Evolutionary conservation across 2,329 filamentous ascomycete species (phyloP), one percentile per base, ranked within the genome.

Genomic region (Onygena corvina): DNA sequence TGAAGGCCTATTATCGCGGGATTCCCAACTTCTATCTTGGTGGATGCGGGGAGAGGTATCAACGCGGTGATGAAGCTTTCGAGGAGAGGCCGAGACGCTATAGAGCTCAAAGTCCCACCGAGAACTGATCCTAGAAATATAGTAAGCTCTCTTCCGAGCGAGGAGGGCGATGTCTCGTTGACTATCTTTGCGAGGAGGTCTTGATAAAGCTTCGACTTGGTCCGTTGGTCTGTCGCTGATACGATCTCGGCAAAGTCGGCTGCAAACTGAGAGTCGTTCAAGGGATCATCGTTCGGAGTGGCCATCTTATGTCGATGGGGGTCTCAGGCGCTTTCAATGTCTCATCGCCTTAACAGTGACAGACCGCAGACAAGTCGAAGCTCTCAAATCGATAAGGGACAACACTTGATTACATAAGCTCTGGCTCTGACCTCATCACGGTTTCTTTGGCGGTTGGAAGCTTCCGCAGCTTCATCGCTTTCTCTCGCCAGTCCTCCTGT

Each of bases 11-110:
- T 69, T 35, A 94, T 76, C n/a, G 86, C 77, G 62, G 84, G 79
- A 59, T 78, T 75, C 58, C 85, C 88, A 42, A 88, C 83, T 56
- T 81, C 77, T 59, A 94, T 83, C 68, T 83, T 83, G 53, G 82
- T 71, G 52, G 84, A 78, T 12, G 68, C 50, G 11, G 61, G 58
- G 50, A 69, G 63, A 57, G 79, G 75, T 31, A 74, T 65, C 50
- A 88, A 71, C 16, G 69, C 67, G 53, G 76, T 70, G 57, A 94
- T 82, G 61, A 93, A 86, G 50, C 71, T 69, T 49, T 76, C 73
- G 53, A 93, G 79, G 9, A 92, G 74, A 12, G 79, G 75, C 4
- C 86, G 79, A 3, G 84, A 80, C 25, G 81, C 75, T n/a, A 92
- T 84, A 57, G 90, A 81, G 59, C 84, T 84, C 48, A 89, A 75